These are phyloP conservation scores for Colletotrichum orbiculare DNA, from an alignment of 2,329 filamentous ascomycete species.

Conservation along the genomic window DNA sequence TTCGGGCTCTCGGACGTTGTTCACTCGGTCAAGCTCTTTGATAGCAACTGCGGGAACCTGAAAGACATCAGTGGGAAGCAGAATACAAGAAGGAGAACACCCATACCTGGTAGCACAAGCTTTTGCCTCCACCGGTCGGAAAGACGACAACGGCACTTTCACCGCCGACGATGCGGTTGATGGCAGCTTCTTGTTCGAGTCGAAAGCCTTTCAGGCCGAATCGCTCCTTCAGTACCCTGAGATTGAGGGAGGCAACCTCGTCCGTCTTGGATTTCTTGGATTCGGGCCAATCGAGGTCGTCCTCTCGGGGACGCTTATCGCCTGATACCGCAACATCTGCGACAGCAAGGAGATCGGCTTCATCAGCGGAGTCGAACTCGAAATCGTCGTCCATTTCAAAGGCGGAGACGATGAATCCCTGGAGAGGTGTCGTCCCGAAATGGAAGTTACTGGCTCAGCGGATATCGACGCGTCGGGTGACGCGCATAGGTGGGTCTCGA, in stretches of 20 bases:
- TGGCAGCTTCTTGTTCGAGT: conserved; percentile 57
- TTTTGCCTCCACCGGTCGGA: conserved; percentile 62
- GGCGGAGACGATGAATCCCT: too few species aligned
- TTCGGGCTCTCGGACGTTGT: conserved; percentile 40
- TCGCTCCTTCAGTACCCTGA: conserved; percentile 47
- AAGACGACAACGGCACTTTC: conserved; percentile 57
- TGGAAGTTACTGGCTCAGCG: too few species aligned
- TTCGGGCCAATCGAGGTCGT: background rate
- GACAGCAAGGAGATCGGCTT: conserved; percentile 22
- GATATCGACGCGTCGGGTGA: too few species aligned
- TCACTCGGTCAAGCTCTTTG: conserved; percentile 51
- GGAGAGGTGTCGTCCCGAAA: too few species aligned
- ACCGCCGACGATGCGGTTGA: conserved; percentile 49
- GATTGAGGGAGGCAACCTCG: conserved; percentile 34
- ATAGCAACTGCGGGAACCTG: conserved; percentile 61
- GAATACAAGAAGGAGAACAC: too few species aligned
- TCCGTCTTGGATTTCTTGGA: conserved; percentile 8
- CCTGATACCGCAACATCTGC: background rate
- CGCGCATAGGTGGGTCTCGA: too few species aligned
- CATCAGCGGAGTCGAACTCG: background rate
- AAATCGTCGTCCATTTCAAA: too few species aligned
- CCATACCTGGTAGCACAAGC: conserved; percentile 59
- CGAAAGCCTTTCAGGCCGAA: conserved; percentile 55
- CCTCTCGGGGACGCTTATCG: background rate
- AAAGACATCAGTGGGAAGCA: background rate